These are phyloP conservation scores for Malus orientalis DNA, from an alignment of 306 rosid species.

Conservation along the genomic window DNA sequence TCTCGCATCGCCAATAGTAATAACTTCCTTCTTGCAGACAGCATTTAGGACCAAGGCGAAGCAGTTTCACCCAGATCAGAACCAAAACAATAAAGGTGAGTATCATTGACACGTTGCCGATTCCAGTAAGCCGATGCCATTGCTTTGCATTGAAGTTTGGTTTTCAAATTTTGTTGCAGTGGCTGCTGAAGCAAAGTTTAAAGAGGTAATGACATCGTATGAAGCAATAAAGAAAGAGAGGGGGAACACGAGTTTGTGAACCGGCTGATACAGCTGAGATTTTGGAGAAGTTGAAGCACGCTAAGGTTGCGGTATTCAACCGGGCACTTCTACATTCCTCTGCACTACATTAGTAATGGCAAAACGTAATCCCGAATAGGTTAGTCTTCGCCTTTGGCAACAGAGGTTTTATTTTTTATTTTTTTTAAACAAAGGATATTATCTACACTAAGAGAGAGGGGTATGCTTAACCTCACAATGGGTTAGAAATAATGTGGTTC, in stretches of 20 bases:
- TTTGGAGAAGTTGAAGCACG: conserved; percentile 6
- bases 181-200: conserved; percentile 90
- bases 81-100: conserved; percentile 77
- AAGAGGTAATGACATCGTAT: conserved; percentile 81
- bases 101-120: conserved; percentile 5
- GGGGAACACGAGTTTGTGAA: conserved; percentile 26
- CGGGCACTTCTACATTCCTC: conserved; percentile 2
- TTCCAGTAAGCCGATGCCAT: conserved; percentile 7
- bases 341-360: conserved; percentile 13
- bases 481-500: no score
- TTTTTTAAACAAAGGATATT: no score
- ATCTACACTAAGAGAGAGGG: no score
- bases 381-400: conserved; percentile 7
- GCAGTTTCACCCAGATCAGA: conserved; percentile 94
- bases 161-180: conserved; percentile 39
- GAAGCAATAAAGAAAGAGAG: conserved; percentile 91
- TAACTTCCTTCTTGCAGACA: conserved; percentile 39
- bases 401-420: not conserved
- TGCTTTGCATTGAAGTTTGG: not conserved
- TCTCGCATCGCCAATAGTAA: not conserved
- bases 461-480: no score
- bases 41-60: conserved; percentile 89
- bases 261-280: not conserved
- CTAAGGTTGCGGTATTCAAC: conserved; percentile 12
- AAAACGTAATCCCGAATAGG: conserved; percentile 11